A percentile compares a stretch with the other conserved stretches of the same genome.
phyloP scores from a whole-genome alignment of 1,284 basidiomycete species.

The Clitocybe nebularis region DNA sequence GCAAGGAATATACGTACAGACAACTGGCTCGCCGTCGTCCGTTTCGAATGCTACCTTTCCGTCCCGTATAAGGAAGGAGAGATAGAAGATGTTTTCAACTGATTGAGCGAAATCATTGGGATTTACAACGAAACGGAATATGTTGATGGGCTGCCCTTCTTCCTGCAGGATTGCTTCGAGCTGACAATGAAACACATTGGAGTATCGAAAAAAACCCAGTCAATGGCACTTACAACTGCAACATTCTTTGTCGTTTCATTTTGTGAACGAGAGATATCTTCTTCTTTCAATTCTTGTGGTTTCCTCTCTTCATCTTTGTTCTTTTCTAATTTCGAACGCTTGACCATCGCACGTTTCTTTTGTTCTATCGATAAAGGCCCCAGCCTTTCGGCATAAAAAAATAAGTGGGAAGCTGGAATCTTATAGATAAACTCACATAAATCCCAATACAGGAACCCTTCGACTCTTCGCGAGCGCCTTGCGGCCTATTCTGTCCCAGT shows the following conservation, averaged over 20 bases:
- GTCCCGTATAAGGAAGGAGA: conserved; percentile 88
- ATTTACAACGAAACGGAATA: conserved; percentile 85
- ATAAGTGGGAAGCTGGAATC: neutral
- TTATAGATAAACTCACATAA: conserved; percentile 56
- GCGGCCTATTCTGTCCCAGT: conserved; percentile 74
- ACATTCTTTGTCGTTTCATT: conserved; percentile 86
- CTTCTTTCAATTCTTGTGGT: conserved; percentile 73
- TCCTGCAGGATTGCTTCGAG: conserved; percentile 51
- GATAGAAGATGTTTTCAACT: conserved; percentile 91
- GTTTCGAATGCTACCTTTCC: conserved; percentile 72
- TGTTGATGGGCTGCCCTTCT: conserved; percentile 52
- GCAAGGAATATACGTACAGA: conserved; percentile 49
- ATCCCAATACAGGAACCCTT: conserved; percentile 69
- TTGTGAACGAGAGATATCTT: conserved; percentile 71
- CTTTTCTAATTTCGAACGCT: conserved; percentile 71
- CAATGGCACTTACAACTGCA: conserved; percentile 39
- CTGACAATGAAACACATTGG: conserved; percentile 26
- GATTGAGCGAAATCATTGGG: conserved; percentile 87
- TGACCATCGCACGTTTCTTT: conserved; percentile 58
- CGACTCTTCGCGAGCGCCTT: conserved; percentile 72
- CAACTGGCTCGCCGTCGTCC: conserved; percentile 63
- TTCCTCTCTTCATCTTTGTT: conserved; percentile 61
- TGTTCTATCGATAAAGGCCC: conserved; percentile 76
- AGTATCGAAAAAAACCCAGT: neutral
- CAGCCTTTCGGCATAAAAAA: conserved; percentile 50